Evolutionary conservation across 2,329 filamentous ascomycete species (phyloP).

Genomic region (Sphaerostilbella broomeana): DNA sequence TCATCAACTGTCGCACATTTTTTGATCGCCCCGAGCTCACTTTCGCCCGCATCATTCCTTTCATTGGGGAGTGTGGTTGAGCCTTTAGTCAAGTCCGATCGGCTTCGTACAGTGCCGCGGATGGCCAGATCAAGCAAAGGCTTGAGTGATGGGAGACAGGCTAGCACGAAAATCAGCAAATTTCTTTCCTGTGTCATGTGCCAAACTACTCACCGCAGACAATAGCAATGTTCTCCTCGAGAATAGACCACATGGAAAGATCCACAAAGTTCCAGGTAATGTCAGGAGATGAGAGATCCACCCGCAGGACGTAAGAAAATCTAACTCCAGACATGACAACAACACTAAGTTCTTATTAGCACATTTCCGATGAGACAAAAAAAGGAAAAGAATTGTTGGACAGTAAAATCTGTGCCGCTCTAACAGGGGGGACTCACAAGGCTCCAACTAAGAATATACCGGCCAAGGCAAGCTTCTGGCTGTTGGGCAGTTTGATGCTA

Average conservation of each 20-base stretch:
- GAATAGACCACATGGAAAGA: constrained; percentile 17
- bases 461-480: constrained; percentile 18
- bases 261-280: constrained; percentile 22
- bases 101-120: constrained; percentile 5
- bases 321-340: constrained; percentile 15
- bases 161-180: background rate
- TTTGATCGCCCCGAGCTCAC: background rate
- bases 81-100: no score
- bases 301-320: constrained; percentile 12
- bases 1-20: no score
- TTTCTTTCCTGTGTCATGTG: no score
- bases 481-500: constrained; percentile 16
- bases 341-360: no score
- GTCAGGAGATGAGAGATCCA: constrained; percentile 16
- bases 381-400: background rate
- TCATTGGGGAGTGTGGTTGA: no score
- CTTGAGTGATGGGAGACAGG: constrained; percentile 10
- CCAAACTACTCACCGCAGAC: constrained; percentile 17
- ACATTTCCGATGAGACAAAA: no score
- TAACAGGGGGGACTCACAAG: constrained; percentile 19
- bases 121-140: constrained; percentile 6
- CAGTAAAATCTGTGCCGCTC: no score
- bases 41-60: no score
- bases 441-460: constrained; percentile 20
- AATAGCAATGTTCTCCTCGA: constrained; percentile 20